A percentile compares a stretch with the other conserved stretches of the same genome.
phyloP scores from a whole-genome alignment of 352 stramenopile species.

The Hyaloperonospora brassicae region DNA sequence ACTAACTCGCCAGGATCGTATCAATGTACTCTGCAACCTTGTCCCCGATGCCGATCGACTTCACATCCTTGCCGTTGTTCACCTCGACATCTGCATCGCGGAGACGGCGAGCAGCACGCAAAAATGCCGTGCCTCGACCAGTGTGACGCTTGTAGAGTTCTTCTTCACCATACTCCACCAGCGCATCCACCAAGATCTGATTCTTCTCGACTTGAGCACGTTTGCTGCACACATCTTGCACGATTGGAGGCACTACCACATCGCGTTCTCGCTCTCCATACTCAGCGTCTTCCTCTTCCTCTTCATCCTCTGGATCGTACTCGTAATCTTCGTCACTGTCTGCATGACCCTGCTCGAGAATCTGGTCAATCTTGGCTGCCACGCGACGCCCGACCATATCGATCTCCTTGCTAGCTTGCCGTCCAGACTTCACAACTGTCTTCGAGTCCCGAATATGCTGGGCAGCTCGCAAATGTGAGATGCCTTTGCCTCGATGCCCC shows the following conservation, averaged over 20 bases:
- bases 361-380: slow-evolving; percentile 68
- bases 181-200: slow-evolving; percentile 52
- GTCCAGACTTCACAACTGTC: slow-evolving; percentile 37
- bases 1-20: slow-evolving; percentile 18
- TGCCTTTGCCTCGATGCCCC: slow-evolving; percentile 55
- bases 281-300: slow-evolving; percentile 23
- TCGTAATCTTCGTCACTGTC: slow-evolving; percentile 61
- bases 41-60: slow-evolving; percentile 49
- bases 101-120: slow-evolving; percentile 53
- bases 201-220: slow-evolving; percentile 40
- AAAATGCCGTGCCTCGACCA: slow-evolving; percentile 50
- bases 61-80: slow-evolving; percentile 41
- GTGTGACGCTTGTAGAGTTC: slow-evolving; percentile 46
- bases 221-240: slow-evolving; percentile 39
- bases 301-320: slow-evolving; percentile 31
- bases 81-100: slow-evolving; percentile 38
- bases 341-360: slow-evolving; percentile 56
- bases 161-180: slow-evolving; percentile 52
- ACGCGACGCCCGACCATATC: slow-evolving; percentile 50
- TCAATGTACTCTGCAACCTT: slow-evolving; percentile 60
- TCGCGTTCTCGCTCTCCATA: slow-evolving; percentile 19
- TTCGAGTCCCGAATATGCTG: slow-evolving; percentile 50
- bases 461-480: slow-evolving; percentile 67
- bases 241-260: slow-evolving; percentile 33
- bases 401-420: slow-evolving; percentile 46